These are phyloP conservation scores for Xylariaceae sp. DNA, from an alignment of 2,329 filamentous ascomycete species.

Conservation along the genomic window DNA sequence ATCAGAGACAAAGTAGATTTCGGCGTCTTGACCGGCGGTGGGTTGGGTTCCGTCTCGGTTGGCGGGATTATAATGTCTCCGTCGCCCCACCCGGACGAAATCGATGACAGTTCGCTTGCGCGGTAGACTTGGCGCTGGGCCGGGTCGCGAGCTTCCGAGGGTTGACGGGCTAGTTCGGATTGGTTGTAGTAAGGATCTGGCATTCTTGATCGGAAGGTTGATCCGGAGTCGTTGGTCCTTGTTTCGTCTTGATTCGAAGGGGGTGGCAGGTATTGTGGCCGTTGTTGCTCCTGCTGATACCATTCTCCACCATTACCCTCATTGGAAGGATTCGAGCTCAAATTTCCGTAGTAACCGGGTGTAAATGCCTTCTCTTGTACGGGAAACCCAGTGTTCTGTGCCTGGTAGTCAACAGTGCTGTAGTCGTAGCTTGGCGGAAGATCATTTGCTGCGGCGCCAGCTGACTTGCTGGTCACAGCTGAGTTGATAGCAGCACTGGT, in stretches of 20 bases:
- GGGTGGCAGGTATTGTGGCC: too few species aligned
- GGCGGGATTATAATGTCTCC: constrained; percentile 51
- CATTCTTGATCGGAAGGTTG: constrained; percentile 34
- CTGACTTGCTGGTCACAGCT: too few species aligned
- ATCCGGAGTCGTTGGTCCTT: too few species aligned
- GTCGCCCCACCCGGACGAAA: constrained; percentile 63
- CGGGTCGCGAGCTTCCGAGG: constrained; percentile 35
- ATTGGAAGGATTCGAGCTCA: too few species aligned
- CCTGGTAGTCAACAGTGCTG: constrained; percentile 21
- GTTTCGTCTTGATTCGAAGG: constrained; percentile 16
- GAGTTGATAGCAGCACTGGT: too few species aligned
- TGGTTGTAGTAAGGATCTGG: constrained; percentile 38
- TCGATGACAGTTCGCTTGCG: constrained; percentile 52
- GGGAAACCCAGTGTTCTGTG: constrained; percentile 22
- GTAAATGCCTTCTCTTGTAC: constrained; percentile 20
- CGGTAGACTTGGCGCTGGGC: constrained; percentile 36
- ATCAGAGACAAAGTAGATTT: constrained; percentile 14
- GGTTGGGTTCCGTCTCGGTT: too few species aligned
- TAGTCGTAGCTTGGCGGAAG: constrained; percentile 26
- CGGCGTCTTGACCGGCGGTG: constrained; percentile 14
- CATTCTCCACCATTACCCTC: too few species aligned
- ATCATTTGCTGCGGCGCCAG: too few species aligned
- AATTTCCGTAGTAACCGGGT: too few species aligned
- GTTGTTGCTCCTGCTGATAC: constrained; percentile 17
- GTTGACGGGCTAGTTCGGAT: constrained; percentile 35